These are phyloP conservation scores for Fusarium acutatum DNA, from an alignment of 2,329 filamentous ascomycete species.

Conservation along the genomic window DNA sequence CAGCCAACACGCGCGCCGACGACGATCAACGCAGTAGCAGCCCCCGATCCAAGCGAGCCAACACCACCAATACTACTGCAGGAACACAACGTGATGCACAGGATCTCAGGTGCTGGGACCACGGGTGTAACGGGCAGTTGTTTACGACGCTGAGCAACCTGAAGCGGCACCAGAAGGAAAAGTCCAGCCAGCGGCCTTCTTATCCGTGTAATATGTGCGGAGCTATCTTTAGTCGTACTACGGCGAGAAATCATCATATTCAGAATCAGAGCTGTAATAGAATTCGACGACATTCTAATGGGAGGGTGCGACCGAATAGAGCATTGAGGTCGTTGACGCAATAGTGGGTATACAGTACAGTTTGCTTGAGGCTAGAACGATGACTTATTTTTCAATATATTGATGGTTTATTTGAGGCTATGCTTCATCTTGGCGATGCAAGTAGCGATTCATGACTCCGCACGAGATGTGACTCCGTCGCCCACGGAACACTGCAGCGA, in stretches of 20 bases:
- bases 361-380: background rate
- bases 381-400: background rate
- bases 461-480: background rate
- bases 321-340: background rate
- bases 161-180: background rate
- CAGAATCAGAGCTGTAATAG: background rate
- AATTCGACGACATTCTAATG: background rate
- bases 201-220: background rate
- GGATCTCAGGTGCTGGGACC: constrained; percentile 1
- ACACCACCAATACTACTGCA: background rate
- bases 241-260: background rate
- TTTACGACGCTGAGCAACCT: constrained; percentile 4
- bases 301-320: background rate
- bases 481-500: background rate
- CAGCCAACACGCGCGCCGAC: background rate
- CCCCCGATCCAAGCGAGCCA: background rate
- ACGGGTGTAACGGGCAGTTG: background rate
- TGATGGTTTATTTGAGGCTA: background rate
- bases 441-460: background rate
- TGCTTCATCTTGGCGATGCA: background rate
- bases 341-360: background rate
- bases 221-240: background rate
- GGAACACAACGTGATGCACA: background rate
- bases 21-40: background rate
- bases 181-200: background rate